Conservation (phyloP, 306 rosid species). For the Dryas octopetala region DNA sequence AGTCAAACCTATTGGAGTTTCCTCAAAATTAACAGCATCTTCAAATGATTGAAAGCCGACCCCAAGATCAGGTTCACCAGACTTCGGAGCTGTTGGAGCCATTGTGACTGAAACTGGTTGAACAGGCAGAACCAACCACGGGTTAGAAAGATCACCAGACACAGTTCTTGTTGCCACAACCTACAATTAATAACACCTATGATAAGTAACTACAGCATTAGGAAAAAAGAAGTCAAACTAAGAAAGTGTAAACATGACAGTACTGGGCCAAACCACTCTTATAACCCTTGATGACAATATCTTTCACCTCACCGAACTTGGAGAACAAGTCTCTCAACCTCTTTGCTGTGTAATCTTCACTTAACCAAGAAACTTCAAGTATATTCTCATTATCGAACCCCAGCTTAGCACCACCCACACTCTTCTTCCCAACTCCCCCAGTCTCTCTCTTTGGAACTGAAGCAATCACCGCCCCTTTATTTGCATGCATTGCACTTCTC, state of each 20-base stretch:
- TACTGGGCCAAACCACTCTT: conserved; percentile 42
- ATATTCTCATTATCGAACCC: conserved; percentile 58
- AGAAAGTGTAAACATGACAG: too few relatives aligned
- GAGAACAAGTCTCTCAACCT: conserved; percentile 64
- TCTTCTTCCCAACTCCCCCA: conserved; percentile 37
- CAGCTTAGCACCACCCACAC: conserved; percentile 26
- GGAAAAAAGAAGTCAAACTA: too few relatives aligned
- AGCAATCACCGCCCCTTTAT: conserved; percentile 32
- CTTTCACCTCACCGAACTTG: conserved; percentile 75
- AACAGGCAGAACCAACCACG: conserved; percentile 71
- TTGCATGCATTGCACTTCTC: conserved; percentile 62
- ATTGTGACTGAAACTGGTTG: conserved; percentile 45
- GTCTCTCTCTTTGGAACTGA: conserved; percentile 30
- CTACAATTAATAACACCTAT: conserved; percentile 33
- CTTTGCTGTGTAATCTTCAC: conserved; percentile 74
- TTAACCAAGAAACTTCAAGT: conserved; percentile 88
- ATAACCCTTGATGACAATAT: conserved; percentile 68
- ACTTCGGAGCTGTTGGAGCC: conserved; percentile 37
- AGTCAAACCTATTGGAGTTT: conserved; percentile 71
- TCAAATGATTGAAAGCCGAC: conserved; percentile 78
- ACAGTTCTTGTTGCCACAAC: conserved; percentile 59
- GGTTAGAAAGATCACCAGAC: conserved; percentile 67
- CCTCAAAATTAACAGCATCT: conserved; percentile 59
- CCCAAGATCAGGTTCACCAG: conserved; percentile 57
- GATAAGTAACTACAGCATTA: conserved; percentile 76